These are phyloP conservation scores for Lachancea lanzarotensis DNA, from an alignment of 805 yeast genomes.

Conservation along the genomic window DNA sequence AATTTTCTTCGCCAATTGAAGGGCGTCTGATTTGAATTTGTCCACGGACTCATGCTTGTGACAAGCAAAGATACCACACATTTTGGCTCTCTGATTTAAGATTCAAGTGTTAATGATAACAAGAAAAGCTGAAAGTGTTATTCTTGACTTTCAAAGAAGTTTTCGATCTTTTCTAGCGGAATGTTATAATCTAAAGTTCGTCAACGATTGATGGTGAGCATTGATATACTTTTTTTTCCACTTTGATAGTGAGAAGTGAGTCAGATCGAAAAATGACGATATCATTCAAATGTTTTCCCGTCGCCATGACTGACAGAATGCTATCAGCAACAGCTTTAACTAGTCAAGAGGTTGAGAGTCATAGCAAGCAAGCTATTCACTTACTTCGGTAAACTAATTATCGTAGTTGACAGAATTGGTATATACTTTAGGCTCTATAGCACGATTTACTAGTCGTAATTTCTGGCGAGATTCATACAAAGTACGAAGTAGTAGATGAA, in stretches of 20 bases:
- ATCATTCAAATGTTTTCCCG: no score
- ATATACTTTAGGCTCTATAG: no score
- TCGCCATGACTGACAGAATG: no score
- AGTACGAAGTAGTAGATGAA: no score
- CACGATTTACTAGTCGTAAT: no score
- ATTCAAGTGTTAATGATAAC: neutral
- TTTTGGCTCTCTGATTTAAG: slow-evolving; percentile 22
- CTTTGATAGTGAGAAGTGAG: neutral
- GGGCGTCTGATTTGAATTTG: slow-evolving; percentile 77
- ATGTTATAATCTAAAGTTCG: neutral
- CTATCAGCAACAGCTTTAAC: no score
- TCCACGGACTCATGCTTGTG: slow-evolving; percentile 75
- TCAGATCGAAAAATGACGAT: neutral
- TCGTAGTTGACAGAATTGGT: no score
- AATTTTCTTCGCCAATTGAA: slow-evolving; percentile 84
- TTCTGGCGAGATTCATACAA: no score
- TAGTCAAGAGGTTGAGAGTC: no score
- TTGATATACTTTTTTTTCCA: neutral
- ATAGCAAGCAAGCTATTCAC: no score
- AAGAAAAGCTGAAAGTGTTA: neutral
- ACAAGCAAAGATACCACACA: slow-evolving; percentile 99
- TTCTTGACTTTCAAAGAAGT: neutral
- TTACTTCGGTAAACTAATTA: no score
- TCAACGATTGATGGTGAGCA: neutral
- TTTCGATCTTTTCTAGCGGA: no score